These are phyloP conservation scores for Martiniozyma asiatica DNA, from an alignment of 1,139 yeast genomes.

Conservation along the genomic window DNA sequence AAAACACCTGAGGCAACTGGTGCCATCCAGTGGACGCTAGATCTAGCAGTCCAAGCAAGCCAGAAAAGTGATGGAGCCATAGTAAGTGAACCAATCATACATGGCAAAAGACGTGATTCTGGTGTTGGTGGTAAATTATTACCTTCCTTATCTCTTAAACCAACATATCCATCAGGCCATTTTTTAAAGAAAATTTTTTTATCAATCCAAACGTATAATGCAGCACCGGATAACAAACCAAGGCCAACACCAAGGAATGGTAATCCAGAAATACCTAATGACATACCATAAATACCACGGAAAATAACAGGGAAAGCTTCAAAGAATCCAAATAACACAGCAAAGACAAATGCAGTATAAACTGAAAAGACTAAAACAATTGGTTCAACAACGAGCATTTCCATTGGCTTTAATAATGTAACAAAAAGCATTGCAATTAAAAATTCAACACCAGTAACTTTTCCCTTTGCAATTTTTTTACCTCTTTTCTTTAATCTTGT, in stretches of 20 bases:
- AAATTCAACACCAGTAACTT: conserved; percentile 21
- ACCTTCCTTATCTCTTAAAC: conserved; percentile 44
- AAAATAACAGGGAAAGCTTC: conserved; percentile 70
- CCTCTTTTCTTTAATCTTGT: conserved; percentile 51
- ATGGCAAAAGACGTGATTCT: conserved; percentile 29
- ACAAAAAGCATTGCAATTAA: conserved; percentile 28
- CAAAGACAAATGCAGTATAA: conserved; percentile 61
- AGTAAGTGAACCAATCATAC: conserved; percentile 34
- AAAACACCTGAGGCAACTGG: conserved; percentile 67
- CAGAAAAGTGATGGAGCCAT: conserved; percentile 65
- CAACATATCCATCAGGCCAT: conserved; percentile 53
- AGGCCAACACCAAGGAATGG: conserved; percentile 61
- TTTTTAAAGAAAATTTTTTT: conserved; percentile 37
- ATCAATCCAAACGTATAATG: conserved; percentile 38
- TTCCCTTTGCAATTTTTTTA: conserved; percentile 28
- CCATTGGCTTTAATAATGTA: conserved; percentile 49
- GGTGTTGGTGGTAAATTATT: conserved; percentile 34
- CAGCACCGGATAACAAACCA: conserved; percentile 46
- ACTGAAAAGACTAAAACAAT: conserved; percentile 55
- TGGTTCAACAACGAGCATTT: conserved; percentile 58
- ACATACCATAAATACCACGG: conserved; percentile 48
- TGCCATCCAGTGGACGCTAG: conserved; percentile 63
- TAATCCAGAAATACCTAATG: conserved; percentile 48
- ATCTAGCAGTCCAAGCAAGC: conserved; percentile 70
- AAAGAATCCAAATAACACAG: conserved; percentile 65